phyloP scores from a whole-genome alignment of 2,329 filamentous ascomycete genomes.

The Sclerotinia minor region DNA sequence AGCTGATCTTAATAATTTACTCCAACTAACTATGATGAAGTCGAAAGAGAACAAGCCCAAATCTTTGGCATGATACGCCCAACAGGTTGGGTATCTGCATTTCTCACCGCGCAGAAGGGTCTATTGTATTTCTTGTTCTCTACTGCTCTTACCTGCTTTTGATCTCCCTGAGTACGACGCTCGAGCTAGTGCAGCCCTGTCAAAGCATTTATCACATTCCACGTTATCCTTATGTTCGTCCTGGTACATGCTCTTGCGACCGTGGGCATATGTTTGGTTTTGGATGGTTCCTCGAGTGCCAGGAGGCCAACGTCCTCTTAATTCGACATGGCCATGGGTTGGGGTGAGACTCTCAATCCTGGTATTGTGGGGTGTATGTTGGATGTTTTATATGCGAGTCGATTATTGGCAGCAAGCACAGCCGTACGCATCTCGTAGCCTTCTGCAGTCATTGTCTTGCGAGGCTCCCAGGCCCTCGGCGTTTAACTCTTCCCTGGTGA shows the following conservation, averaged over 20 bases:
- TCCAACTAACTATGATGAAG: slow-evolving; percentile 7
- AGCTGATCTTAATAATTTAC: neutral
- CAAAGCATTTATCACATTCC: neutral
- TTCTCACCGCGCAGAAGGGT: neutral
- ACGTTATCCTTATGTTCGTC: slow-evolving; percentile 16
- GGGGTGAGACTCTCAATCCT: slow-evolving; percentile 35
- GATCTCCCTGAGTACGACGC: slow-evolving; percentile 8
- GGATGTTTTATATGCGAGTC: slow-evolving; percentile 35
- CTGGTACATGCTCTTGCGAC: slow-evolving; percentile 9
- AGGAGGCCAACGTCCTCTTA: slow-evolving; percentile 32
- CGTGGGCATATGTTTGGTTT: slow-evolving; percentile 29
- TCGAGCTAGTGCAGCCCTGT: neutral
- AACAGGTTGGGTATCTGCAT: neutral
- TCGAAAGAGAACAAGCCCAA: neutral
- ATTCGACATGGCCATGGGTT: slow-evolving; percentile 37
- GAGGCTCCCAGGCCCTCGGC: neutral
- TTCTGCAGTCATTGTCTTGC: neutral
- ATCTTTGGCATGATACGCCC: neutral
- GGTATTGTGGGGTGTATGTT: slow-evolving; percentile 36
- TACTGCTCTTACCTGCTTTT: slow-evolving; percentile 1
- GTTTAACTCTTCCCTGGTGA: neutral
- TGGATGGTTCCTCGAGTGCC: slow-evolving; percentile 38
- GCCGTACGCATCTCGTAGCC: neutral
- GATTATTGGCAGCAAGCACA: slow-evolving; percentile 15
- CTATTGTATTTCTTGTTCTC: neutral